Percentiles rank a stretch among this genome's conserved stretches.
Evolutionary conservation across 805 yeast genomes (phyloP).

Genomic region (Sugiyamaella smithiae): DNA sequence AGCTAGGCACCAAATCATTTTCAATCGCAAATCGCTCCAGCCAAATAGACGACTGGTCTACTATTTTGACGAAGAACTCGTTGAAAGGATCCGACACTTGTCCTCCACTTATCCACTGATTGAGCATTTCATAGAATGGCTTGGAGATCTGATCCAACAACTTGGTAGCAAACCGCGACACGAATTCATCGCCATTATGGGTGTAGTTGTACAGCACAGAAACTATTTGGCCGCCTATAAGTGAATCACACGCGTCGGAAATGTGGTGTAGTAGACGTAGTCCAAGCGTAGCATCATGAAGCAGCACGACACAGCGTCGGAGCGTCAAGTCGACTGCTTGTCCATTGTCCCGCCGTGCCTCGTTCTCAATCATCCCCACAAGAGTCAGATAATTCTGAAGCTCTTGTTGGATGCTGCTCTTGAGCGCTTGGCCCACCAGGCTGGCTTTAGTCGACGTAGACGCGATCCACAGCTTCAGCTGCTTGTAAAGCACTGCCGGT

Average conservation of each 20-base stretch:
- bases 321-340: constrained; percentile 19
- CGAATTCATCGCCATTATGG: constrained; percentile 60
- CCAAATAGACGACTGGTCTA: constrained; percentile 22
- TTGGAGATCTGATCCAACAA: constrained; percentile 47
- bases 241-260: constrained; percentile 32
- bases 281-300: constrained; percentile 51
- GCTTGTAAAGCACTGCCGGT: constrained; percentile 64
- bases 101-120: constrained; percentile 70
- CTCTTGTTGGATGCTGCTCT: constrained; percentile 45
- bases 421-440: constrained; percentile 61
- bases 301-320: constrained; percentile 38
- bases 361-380: constrained; percentile 46
- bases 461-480: constrained; percentile 38
- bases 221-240: constrained; percentile 50
- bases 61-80: constrained; percentile 57
- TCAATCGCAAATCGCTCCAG: constrained; percentile 27
- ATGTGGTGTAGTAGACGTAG: constrained; percentile 58
- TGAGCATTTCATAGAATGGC: constrained; percentile 61
- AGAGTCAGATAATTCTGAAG: constrained; percentile 43
- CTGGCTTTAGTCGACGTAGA: constrained; percentile 32
- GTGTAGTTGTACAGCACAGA: constrained; percentile 50
- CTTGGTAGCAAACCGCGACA: constrained; percentile 42
- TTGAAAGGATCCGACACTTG: constrained; percentile 50
- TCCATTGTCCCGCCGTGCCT: constrained; percentile 33
- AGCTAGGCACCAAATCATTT: constrained; percentile 37